Evolutionary conservation across 306 rosid genomes (phyloP), one percentile per base, ranked within the genome.

Genomic region (Carpinus fangiana): DNA sequence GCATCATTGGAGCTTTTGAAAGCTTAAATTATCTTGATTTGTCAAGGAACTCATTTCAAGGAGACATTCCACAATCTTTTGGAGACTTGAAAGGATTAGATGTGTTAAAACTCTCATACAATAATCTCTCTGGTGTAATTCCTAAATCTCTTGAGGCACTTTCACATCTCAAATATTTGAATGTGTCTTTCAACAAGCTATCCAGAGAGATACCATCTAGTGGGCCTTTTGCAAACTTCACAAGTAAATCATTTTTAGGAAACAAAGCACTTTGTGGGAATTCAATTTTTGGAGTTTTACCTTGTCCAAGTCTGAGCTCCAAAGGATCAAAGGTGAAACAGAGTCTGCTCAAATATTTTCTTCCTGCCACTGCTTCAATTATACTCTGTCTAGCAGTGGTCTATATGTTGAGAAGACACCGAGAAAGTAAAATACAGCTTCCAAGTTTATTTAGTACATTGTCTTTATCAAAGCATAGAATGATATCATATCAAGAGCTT

Each of bases 171-270:
- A 31, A 31, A 1, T 31, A 31, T 31, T 31, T 31, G 34, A 31
- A 31, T 31, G 2, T 31, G 34, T 31, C 34, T 31, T 31, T 31
- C 34, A 31, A 31, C 34, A 31, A 31, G 34, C 34, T 31, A 31
- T 31, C 34, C 2, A 2, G 34, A 12, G 68, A 38, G 31, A 43
- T 73, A 20, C 77, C 77, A 5, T 17, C 1, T 5, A 3, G 31
- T 6, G 68, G 52, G 2, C 7, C 43, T 56, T 73, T 73, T 56
- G 13, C 2, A 13, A 73, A 73, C 68, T 56, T 73, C 67, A 73
- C 68, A 55, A 11, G 12, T 0, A 9, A n/a, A 13, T 38, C 77
- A 18, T 56, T 73, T 16, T 20, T 20, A 9, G 53, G 68, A 4
- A 73, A 73, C 10, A 0, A 2, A 3, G 51, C 47, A 8, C 54